Conservation (phyloP, 116 monocot species). For the Trichopus zeylanicus region DNA sequence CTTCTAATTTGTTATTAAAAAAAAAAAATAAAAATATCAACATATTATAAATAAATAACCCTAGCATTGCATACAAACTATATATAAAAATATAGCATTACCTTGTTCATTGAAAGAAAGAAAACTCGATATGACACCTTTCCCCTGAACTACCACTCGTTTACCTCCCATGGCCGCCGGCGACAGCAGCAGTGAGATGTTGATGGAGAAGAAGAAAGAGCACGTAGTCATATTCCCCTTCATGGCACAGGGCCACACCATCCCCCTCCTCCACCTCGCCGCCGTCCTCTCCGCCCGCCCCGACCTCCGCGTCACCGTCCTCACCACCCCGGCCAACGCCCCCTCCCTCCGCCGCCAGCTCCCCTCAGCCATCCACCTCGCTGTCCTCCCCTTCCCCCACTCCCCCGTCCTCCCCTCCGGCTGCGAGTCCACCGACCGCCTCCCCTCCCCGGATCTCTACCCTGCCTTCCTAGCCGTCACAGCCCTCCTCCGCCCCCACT, state of each 20-base stretch:
- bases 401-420: constrained; percentile 5
- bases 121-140: too few relatives aligned
- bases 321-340: constrained; percentile 30
- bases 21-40: too few relatives aligned
- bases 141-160: too few relatives aligned
- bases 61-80: too few relatives aligned
- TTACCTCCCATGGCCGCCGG: too few relatives aligned
- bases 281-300: constrained; percentile 4
- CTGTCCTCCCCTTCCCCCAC: constrained; percentile 24
- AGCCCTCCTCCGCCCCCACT: constrained; percentile 12
- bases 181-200: not conserved
- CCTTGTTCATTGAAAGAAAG: too few relatives aligned
- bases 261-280: constrained; percentile 41
- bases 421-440: constrained; percentile 34
- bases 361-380: constrained; percentile 16
- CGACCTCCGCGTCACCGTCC: constrained; percentile 20
- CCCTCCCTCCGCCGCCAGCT: constrained; percentile 21
- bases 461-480: constrained; percentile 21
- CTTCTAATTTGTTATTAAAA: too few relatives aligned
- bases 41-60: too few relatives aligned
- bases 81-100: too few relatives aligned
- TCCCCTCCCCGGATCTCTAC: constrained; percentile 23
- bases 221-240: constrained; percentile 40
- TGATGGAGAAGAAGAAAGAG: not conserved
- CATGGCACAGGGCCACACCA: constrained; percentile 37